A percentile compares a stretch with the other conserved stretches of the same genome.
Conservation (phyloP, 2,329 filamentous ascomycete genomes). For the Fulvia fulva region DNA sequence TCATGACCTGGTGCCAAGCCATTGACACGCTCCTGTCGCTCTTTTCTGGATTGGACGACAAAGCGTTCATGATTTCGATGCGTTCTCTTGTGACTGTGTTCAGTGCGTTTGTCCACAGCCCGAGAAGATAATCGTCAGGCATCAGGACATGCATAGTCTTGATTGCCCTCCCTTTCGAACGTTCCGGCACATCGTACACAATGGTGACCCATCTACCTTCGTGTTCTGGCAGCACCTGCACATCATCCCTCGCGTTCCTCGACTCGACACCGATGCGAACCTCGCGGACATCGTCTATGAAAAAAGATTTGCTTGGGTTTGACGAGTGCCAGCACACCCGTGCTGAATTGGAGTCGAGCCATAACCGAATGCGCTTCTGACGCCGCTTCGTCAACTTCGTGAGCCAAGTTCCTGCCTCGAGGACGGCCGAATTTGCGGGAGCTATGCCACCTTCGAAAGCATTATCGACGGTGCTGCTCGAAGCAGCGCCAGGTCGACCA, state of each 20-base stretch:
- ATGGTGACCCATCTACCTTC: slow-evolving; percentile 84
- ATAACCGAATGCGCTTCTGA: slow-evolving; percentile 67
- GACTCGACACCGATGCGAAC: slow-evolving; percentile 80
- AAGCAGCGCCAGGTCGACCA: slow-evolving; percentile 30
- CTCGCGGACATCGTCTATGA: slow-evolving; percentile 92
- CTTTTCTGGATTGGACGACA: slow-evolving; percentile 71
- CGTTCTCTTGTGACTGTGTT: slow-evolving; percentile 81
- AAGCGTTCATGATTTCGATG: slow-evolving; percentile 82
- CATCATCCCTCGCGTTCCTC: slow-evolving; percentile 83
- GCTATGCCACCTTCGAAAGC: slow-evolving; percentile 49
- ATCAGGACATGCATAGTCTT: slow-evolving; percentile 89
- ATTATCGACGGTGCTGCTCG: slow-evolving; percentile 19
- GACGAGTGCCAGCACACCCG: slow-evolving; percentile 84
- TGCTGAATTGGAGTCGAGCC: slow-evolving; percentile 76
- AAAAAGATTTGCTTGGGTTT: slow-evolving; percentile 76
- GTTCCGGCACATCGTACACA: slow-evolving; percentile 74
- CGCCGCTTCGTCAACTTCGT: slow-evolving; percentile 83
- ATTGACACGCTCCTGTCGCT: slow-evolving; percentile 67
- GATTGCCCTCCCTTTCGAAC: slow-evolving; percentile 63
- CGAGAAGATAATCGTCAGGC: slow-evolving; percentile 65
- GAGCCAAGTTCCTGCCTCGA: slow-evolving; percentile 74
- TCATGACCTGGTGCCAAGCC: slow-evolving; percentile 77
- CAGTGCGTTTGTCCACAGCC: slow-evolving; percentile 78
- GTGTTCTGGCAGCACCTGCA: slow-evolving; percentile 62
- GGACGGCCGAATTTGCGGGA: slow-evolving; percentile 70